phyloP scores from a whole-genome alignment of 2,329 filamentous ascomycete species.

The Cytospora piceae region DNA sequence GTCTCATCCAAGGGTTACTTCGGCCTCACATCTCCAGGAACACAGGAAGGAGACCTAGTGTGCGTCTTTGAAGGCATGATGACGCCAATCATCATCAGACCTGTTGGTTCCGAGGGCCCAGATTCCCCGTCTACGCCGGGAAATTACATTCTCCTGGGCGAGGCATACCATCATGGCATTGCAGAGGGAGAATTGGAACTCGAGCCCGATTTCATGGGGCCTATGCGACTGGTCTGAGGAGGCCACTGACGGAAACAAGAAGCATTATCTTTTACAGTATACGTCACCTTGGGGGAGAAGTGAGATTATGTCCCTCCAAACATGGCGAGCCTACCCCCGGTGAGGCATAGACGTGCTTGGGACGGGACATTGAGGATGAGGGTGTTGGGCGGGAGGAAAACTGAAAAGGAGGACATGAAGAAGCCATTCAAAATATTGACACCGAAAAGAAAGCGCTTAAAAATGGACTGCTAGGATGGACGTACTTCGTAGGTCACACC shows the following conservation, averaged over 20 bases:
- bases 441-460: too few relatives aligned
- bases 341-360: too few relatives aligned
- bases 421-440: too few relatives aligned
- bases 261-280: too few relatives aligned
- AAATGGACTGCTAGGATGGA: too few relatives aligned
- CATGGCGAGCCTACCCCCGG: too few relatives aligned
- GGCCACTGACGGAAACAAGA: background rate
- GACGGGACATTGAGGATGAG: too few relatives aligned
- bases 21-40: background rate
- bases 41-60: background rate
- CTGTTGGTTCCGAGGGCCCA: background rate
- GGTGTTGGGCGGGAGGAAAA: too few relatives aligned
- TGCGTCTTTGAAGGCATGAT: background rate
- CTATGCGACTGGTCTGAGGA: background rate
- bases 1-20: constrained; percentile 5
- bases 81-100: background rate
- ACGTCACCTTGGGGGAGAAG: too few relatives aligned
- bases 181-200: background rate
- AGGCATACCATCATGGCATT: background rate
- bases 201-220: background rate
- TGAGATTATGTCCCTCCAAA: background rate
- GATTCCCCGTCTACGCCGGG: background rate
- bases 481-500: too few relatives aligned
- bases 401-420: too few relatives aligned
- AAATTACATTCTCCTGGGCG: background rate